Conservation (phyloP, 2,329 filamentous ascomycete genomes). For the Akanthomyces dipterigenus region DNA sequence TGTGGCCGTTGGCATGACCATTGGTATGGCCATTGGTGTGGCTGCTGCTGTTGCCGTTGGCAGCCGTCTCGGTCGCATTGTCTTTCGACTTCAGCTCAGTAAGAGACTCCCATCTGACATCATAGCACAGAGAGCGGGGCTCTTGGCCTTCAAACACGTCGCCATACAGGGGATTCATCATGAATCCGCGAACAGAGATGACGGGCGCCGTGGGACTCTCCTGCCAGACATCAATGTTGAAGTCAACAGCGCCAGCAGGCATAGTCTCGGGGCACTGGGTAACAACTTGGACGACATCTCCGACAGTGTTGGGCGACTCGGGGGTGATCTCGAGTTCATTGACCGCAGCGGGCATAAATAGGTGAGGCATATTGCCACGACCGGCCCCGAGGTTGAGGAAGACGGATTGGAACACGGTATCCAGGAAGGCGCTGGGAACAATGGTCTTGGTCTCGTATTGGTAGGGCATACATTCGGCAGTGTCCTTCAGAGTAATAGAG, state of each 20-base stretch:
- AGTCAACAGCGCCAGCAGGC: conserved; percentile 24
- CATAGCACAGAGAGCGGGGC: conserved; percentile 34
- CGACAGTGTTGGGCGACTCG: conserved; percentile 20
- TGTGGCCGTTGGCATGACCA: not conserved
- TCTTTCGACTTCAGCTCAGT: not conserved
- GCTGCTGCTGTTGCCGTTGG: conserved; percentile 10
- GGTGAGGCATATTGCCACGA: conserved; percentile 20
- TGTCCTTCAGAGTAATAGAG: conserved; percentile 35
- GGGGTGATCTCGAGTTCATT: conserved; percentile 24
- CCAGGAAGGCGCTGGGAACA: conserved; percentile 40
- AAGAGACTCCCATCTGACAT: conserved; percentile 37
- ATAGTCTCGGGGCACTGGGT: conserved; percentile 18
- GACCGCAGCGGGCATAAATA: conserved; percentile 32
- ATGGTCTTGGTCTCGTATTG: conserved; percentile 35
- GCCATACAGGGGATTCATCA: conserved; percentile 35
- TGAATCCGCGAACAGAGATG: conserved; percentile 30
- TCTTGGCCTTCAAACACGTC: conserved; percentile 17
- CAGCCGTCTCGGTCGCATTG: not conserved
- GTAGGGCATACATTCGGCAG: conserved; percentile 37
- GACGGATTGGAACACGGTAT: conserved; percentile 36
- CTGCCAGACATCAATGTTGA: conserved; percentile 28
- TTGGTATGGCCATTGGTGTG: conserved; percentile 4
- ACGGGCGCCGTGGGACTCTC: conserved; percentile 21
- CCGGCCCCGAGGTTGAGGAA: conserved; percentile 33
- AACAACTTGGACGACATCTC: conserved; percentile 23